A percentile compares a stretch with the other conserved stretches of the same genome.
Conservation (phyloP, 495 filamentous ascomycete species). For the Lophiotrema nucula region DNA sequence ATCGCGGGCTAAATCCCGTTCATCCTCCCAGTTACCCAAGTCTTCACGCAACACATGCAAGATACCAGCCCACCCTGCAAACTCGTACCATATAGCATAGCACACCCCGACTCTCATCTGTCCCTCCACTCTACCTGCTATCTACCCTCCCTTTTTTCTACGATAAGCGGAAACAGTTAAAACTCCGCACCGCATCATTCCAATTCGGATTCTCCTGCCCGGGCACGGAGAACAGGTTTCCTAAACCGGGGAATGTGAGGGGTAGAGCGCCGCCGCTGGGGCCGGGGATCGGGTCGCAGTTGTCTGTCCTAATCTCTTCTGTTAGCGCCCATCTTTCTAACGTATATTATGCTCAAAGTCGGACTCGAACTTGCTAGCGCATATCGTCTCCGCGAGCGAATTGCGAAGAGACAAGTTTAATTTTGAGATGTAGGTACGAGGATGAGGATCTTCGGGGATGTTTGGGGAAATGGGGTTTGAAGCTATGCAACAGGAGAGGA, state of each 20-base stretch:
- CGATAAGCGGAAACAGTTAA: no score
- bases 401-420: neutral
- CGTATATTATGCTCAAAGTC: neutral
- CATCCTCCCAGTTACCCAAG: no score
- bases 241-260: neutral
- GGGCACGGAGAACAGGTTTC: neutral
- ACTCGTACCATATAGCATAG: no score
- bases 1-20: no score
- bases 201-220: neutral
- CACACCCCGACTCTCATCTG: no score
- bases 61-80: no score
- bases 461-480: neutral
- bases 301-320: neutral
- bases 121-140: no score
- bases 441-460: no score
- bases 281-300: neutral
- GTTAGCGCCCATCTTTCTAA: neutral
- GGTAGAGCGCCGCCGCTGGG: neutral
- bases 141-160: no score
- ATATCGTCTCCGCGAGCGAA: neutral
- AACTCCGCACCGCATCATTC: conserved; percentile 21
- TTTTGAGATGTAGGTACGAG: no score
- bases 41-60: no score
- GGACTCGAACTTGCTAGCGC: neutral
- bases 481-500: neutral